Evolutionary conservation across 2,329 filamentous ascomycete species (phyloP).

Genomic region (Aspergillus tamarii): DNA sequence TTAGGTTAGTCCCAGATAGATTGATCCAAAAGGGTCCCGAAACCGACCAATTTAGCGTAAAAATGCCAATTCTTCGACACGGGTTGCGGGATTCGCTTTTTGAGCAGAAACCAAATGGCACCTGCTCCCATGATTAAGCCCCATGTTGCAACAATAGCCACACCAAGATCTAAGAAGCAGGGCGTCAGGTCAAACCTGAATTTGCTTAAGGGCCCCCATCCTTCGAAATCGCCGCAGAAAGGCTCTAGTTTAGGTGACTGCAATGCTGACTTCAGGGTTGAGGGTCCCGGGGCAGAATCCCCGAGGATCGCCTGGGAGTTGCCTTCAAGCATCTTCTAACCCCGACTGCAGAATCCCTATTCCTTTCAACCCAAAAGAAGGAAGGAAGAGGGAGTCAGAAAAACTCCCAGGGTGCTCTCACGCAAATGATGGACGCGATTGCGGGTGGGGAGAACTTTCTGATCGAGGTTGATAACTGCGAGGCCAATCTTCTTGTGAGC

Average conservation of each 20-base stretch:
- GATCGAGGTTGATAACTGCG: neutral
- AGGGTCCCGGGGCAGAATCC: slow-evolving; percentile 32
- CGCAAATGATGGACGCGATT: slow-evolving; percentile 13
- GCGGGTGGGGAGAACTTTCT: slow-evolving; percentile 16
- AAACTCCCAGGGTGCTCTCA: slow-evolving; percentile 10
- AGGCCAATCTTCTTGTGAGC: slow-evolving; percentile 11
- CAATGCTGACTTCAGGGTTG: slow-evolving; percentile 29
- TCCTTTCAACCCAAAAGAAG: slow-evolving; percentile 21
- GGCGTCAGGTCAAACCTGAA: slow-evolving; percentile 92
- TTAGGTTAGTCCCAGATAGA: slow-evolving; percentile 5
- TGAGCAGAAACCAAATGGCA: slow-evolving; percentile 79
- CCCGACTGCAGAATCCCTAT: slow-evolving; percentile 28
- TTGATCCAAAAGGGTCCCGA: neutral
- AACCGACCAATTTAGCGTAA: slow-evolving; percentile 81
- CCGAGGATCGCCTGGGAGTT: slow-evolving; percentile 39
- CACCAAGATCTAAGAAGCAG: slow-evolving; percentile 93
- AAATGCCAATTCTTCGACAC: slow-evolving; percentile 89
- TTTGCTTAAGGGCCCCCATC: slow-evolving; percentile 91
- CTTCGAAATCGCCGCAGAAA: slow-evolving; percentile 85
- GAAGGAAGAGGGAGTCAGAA: slow-evolving; percentile 14
- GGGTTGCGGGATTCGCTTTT: slow-evolving; percentile 66
- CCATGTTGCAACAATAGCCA: slow-evolving; percentile 75
- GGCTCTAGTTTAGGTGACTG: slow-evolving; percentile 57
- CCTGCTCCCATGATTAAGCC: slow-evolving; percentile 76
- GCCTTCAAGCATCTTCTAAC: slow-evolving; percentile 40